Evolutionary conservation across 139 green algal species (phyloP).

Genomic region (Asterochloris erici): DNA sequence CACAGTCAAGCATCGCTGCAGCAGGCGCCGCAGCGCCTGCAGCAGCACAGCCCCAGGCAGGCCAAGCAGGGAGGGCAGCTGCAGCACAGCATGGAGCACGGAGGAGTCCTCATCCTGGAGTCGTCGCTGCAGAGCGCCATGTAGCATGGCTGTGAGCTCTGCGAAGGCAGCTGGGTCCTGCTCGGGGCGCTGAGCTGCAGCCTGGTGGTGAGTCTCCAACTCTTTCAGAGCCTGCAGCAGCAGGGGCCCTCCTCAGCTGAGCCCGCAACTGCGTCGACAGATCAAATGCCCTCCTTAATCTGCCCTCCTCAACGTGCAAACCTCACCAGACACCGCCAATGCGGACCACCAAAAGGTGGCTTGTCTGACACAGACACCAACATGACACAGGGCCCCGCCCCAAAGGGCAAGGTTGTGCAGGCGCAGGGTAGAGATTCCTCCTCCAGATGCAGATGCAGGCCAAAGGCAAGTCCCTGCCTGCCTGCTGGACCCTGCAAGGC

Average conservation of each 20-base stretch:
- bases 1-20: background rate
- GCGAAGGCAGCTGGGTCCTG: background rate
- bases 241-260: background rate
- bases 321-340: no score
- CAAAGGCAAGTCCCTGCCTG: no score
- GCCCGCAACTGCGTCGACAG: no score
- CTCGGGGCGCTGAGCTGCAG: background rate
- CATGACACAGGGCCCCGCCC: no score
- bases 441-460: no score
- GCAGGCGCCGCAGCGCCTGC: background rate
- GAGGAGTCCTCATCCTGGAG: background rate
- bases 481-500: no score
- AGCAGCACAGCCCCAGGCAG: constrained; percentile 7
- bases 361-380: no score
- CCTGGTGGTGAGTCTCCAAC: constrained; percentile 1
- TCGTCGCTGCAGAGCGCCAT: background rate
- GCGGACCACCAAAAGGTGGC: no score
- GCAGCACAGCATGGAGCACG: background rate
- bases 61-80: background rate
- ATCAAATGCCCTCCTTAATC: no score
- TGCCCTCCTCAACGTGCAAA: no score
- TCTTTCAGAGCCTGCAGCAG: constrained; percentile 5
- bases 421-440: no score
- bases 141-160: background rate
- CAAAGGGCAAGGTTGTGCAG: no score